Percentiles rank a stretch among this genome's conserved stretches.
Evolutionary conservation across 176 grass and related monocot genomes (phyloP).

Genomic region (Paspalum notatum): DNA sequence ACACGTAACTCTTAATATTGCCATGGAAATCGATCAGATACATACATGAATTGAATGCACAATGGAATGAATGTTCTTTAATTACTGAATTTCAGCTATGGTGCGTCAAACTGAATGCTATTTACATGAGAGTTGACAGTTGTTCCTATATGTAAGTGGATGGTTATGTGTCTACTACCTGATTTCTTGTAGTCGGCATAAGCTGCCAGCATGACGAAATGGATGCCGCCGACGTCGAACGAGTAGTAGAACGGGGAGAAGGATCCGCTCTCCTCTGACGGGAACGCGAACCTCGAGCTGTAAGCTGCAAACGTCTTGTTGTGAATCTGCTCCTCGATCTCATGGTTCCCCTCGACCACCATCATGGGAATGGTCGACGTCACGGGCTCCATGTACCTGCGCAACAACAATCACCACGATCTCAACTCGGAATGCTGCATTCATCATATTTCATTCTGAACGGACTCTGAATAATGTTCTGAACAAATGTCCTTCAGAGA

Average conservation of each 20-base stretch:
- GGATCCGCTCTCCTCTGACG: constrained; percentile 64
- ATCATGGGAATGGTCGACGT: constrained; percentile 76
- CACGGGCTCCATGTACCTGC: constrained; percentile 85
- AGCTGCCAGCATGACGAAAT: constrained; percentile 81
- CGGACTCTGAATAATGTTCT: not conserved
- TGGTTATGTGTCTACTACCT: constrained; percentile 30
- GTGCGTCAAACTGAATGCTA: too few species aligned
- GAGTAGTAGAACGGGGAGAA: constrained; percentile 89
- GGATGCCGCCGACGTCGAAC: constrained; percentile 81
- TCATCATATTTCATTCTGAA: not conserved
- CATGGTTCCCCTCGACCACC: constrained; percentile 91
- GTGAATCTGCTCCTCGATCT: constrained; percentile 69
- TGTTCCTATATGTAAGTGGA: too few species aligned
- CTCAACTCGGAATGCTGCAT: constrained; percentile 7
- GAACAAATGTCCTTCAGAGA: not conserved
- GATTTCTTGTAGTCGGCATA: constrained; percentile 68
- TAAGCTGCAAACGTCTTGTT: constrained; percentile 72
- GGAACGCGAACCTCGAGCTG: constrained; percentile 76
- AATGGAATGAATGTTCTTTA: too few species aligned
- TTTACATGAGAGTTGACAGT: too few species aligned
- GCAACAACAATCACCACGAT: not conserved
- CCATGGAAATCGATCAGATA: too few species aligned
- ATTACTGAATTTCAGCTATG: too few species aligned
- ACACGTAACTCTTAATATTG: too few species aligned
- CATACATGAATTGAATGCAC: too few species aligned